A percentile compares a stretch with the other conserved stretches of the same genome.
These are phyloP conservation scores for Petunia secreta DNA, from an alignment of 257 asterid species.

Conservation along the genomic window DNA sequence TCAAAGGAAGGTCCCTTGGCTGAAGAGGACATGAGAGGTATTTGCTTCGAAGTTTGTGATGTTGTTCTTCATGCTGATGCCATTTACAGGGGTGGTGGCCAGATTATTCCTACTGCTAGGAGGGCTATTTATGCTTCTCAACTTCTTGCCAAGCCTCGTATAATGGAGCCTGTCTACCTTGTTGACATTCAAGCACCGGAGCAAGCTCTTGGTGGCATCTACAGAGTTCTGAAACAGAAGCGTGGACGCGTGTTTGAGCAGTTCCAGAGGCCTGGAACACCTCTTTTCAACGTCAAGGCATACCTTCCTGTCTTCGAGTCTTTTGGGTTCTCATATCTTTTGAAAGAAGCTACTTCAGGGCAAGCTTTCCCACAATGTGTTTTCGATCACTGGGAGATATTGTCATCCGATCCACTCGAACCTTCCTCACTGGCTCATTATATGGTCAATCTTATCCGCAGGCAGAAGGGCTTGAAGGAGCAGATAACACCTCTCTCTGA, in stretches of 20 bases:
- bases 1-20: constrained; percentile 47
- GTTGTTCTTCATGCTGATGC: constrained; percentile 50
- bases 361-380: constrained; percentile 46
- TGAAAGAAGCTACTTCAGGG: constrained; percentile 46
- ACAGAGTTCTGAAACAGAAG: constrained; percentile 48
- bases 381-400: constrained; percentile 44
- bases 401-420: constrained; percentile 43
- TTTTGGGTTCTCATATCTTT: constrained; percentile 39
- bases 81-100: constrained; percentile 50
- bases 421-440: constrained; percentile 28
- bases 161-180: constrained; percentile 43
- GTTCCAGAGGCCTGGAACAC: constrained; percentile 49
- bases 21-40: constrained; percentile 47
- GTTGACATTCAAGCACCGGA: constrained; percentile 49
- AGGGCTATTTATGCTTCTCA: constrained; percentile 37
- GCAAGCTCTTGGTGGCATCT: constrained; percentile 45
- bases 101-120: constrained; percentile 35
- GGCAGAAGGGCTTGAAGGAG: constrained; percentile 47
- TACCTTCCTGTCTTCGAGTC: constrained; percentile 44
- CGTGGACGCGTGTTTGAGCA: constrained; percentile 49
- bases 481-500: constrained; percentile 43
- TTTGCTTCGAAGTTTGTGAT: constrained; percentile 48
- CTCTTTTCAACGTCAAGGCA: constrained; percentile 47
- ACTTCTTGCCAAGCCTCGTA: constrained; percentile 45
- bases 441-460: constrained; percentile 32